Evolutionary conservation across 2,329 filamentous ascomycete species (phyloP).

Genomic region (Neopestalotiopsis sp.): DNA sequence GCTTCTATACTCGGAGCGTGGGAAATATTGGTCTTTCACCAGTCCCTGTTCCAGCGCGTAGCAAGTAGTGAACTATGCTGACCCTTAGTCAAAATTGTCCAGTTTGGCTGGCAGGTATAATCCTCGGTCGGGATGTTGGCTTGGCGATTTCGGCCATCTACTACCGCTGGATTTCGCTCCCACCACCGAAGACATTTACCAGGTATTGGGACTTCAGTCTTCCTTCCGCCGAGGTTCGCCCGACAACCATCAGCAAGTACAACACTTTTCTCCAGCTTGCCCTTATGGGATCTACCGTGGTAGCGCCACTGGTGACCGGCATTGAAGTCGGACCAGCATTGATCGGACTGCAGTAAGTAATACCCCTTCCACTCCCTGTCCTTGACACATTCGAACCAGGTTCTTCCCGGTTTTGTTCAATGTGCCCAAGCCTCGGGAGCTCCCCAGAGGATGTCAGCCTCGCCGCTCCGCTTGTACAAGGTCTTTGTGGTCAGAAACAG

Average conservation of each 20-base stretch:
- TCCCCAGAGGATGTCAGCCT: not conserved
- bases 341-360: constrained; percentile 67
- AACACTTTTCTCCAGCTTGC: constrained; percentile 93
- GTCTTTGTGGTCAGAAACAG: not conserved
- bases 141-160: constrained; percentile 88
- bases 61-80: not conserved
- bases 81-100: not conserved
- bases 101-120: constrained; percentile 89
- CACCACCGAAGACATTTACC: constrained; percentile 87
- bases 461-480: not conserved
- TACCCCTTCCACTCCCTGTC: constrained; percentile 17
- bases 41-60: too few relatives aligned
- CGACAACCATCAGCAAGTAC: constrained; percentile 85
- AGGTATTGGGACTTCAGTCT: constrained; percentile 98
- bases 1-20: not conserved
- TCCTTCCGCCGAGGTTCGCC: constrained; percentile 83
- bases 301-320: constrained; percentile 73
- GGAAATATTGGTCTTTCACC: not conserved
- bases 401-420: not conserved
- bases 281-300: constrained; percentile 83
- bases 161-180: constrained; percentile 93
- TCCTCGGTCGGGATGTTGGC: constrained; percentile 85
- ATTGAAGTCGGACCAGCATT: constrained; percentile 60
- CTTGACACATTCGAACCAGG: not conserved
- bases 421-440: not conserved